These are phyloP conservation scores for Lithohypha guttulata DNA, from an alignment of 2,329 filamentous ascomycete genomes.

Conservation along the genomic window DNA sequence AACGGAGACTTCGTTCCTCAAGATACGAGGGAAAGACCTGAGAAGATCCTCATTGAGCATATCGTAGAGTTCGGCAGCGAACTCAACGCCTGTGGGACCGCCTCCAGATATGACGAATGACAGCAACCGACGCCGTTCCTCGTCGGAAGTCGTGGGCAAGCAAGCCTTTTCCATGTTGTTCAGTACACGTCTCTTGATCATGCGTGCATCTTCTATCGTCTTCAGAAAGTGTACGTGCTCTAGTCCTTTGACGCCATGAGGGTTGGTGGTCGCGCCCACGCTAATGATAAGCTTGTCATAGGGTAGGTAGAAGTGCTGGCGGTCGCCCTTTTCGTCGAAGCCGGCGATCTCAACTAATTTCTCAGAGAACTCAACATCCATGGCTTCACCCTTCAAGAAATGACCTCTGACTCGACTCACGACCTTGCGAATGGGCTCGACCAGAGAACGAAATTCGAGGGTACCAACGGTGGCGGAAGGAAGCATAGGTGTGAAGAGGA, in stretches of 20 bases:
- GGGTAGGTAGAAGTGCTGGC: conserved; percentile 77
- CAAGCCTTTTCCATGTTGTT: conserved; percentile 84
- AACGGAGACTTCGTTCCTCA: conserved; percentile 96
- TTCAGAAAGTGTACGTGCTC: conserved; percentile 94
- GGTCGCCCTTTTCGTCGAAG: conserved; percentile 57
- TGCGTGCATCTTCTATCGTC: conserved; percentile 81
- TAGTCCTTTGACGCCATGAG: conserved; percentile 88
- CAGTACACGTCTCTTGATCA: conserved; percentile 79
- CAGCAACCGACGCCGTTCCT: conserved; percentile 73
- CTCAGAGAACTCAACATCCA: conserved; percentile 82
- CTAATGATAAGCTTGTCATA: conserved; percentile 94
- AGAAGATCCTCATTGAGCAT: conserved; percentile 90
- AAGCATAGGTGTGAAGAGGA: conserved; percentile 95
- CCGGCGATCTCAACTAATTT: conserved; percentile 84
- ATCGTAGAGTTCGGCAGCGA: conserved; percentile 91
- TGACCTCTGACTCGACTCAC: conserved; percentile 68
- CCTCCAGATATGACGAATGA: conserved; percentile 96
- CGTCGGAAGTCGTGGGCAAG: conserved; percentile 81
- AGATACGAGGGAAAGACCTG: conserved; percentile 68
- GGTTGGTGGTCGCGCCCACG: conserved; percentile 82
- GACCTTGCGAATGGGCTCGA: conserved; percentile 85
- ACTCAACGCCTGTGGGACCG: conserved; percentile 93
- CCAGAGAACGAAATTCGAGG: conserved; percentile 76
- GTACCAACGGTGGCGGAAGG: conserved; percentile 95
- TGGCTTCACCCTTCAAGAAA: conserved; percentile 76